These are phyloP conservation scores for Phytophthora brassicae DNA, from an alignment of 352 stramenopile species.

Conservation along the genomic window DNA sequence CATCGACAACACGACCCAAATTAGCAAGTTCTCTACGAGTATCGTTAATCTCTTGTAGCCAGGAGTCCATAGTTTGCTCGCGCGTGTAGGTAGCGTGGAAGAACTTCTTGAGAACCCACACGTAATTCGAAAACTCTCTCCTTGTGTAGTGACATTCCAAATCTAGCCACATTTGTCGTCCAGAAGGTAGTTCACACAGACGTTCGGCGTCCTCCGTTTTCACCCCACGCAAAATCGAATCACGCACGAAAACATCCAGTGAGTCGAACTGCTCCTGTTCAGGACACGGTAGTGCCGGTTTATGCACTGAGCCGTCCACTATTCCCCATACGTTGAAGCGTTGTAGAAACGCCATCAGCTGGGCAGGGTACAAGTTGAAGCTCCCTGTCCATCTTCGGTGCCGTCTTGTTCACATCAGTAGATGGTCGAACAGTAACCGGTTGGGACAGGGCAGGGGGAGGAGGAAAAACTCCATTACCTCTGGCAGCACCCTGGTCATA, in stretches of 20 bases:
- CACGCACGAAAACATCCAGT: neutral
- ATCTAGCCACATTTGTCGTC: neutral
- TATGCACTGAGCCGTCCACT: neutral
- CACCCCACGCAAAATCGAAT: neutral
- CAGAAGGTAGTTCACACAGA: neutral
- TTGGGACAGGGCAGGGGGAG: neutral
- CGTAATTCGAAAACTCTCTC: conserved; percentile 1
- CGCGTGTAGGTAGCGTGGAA: neutral
- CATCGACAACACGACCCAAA: conserved; percentile 1
- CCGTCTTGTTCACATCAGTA: neutral
- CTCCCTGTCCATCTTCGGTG: neutral
- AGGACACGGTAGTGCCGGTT: neutral
- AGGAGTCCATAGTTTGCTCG: conserved; percentile 5
- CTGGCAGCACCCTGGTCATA: neutral
- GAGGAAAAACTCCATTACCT: neutral
- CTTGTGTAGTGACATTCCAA: neutral
- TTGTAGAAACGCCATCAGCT: neutral
- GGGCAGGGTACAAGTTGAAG: neutral
- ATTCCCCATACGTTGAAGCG: neutral
- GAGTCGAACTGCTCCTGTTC: neutral
- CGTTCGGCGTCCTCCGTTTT: neutral
- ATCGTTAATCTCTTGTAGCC: conserved; percentile 8
- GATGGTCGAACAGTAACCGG: neutral
- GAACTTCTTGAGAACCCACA: conserved; percentile 1
- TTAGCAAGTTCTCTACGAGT: neutral